Evolutionary conservation across 331 rosid genomes (phyloP).

Genomic region (Malus hybrid): DNA sequence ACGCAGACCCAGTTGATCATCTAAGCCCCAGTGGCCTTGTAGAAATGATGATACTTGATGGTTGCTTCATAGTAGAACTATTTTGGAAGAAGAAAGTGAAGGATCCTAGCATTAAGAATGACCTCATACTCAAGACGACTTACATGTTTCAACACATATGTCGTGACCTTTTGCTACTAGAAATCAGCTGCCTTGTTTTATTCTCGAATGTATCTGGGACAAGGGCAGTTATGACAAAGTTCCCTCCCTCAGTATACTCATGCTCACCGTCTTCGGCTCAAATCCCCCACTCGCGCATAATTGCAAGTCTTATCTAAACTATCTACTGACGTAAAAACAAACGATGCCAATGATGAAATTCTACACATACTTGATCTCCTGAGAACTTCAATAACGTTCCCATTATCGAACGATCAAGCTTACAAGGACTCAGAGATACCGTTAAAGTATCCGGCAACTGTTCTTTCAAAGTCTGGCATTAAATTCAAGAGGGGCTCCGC

Average conservation of each 20-base stretch:
- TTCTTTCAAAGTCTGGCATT: neutral
- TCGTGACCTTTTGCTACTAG: neutral
- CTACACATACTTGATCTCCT: neutral
- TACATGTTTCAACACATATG: neutral
- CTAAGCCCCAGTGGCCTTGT: neutral
- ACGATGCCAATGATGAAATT: neutral
- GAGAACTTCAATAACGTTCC: neutral
- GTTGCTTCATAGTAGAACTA: neutral
- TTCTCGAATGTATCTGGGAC: neutral
- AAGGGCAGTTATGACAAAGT: neutral
- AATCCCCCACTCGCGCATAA: neutral
- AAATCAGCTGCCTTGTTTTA: neutral
- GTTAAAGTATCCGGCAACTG: neutral
- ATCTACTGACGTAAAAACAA: neutral
- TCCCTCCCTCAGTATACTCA: neutral
- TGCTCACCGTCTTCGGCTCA: neutral
- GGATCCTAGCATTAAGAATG: neutral
- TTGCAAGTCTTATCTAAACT: neutral
- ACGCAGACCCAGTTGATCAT: neutral
- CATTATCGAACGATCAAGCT: neutral
- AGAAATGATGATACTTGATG: neutral
- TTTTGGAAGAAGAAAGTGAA: neutral
- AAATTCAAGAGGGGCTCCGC: neutral
- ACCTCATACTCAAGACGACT: neutral
- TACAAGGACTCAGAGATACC: neutral